A percentile compares a stretch with the other conserved stretches of the same genome.
phyloP scores from a whole-genome alignment of 306 rosid genomes.

The Prunus padus region DNA sequence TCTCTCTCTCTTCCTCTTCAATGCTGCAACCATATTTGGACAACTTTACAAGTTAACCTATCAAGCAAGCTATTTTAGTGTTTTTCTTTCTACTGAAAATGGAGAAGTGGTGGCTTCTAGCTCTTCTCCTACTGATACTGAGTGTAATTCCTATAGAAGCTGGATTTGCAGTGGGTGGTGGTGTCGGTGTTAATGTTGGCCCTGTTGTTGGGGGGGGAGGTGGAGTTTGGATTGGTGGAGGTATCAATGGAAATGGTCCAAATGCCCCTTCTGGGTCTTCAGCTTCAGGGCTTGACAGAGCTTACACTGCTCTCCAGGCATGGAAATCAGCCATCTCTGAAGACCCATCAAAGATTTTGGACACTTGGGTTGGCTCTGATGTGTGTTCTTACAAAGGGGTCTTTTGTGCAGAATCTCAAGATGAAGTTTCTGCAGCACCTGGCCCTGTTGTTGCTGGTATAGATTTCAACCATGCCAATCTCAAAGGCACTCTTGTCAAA shows the following conservation, averaged over 20 bases:
- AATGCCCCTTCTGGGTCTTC: conserved; percentile 42
- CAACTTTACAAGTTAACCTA: conserved; percentile 33
- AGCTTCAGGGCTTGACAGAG: conserved; percentile 41
- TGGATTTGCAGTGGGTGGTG: conserved; percentile 32
- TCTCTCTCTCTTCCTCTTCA: conserved; percentile 31
- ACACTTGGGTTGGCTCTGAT: conserved; percentile 68
- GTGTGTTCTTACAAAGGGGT: conserved; percentile 91
- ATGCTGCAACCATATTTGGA: conserved; percentile 46
- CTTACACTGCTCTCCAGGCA: conserved; percentile 76
- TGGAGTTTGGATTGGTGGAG: conserved; percentile 68
- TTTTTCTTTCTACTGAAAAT: conserved; percentile 43
- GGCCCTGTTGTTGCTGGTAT: conserved; percentile 62
- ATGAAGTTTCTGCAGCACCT: conserved; percentile 33
- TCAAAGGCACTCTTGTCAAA: conserved; percentile 69
- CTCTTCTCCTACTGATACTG: conserved; percentile 41
- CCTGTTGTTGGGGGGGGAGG: conserved; percentile 39
- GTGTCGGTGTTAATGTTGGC: conserved; percentile 26
- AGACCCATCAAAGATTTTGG: conserved; percentile 64
- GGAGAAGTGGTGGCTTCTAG: conserved; percentile 47
- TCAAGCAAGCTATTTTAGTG: conserved; percentile 19
- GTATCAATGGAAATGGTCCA: conserved; percentile 37
- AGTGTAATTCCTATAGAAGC: conserved; percentile 34
- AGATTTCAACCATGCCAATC: conserved; percentile 95
- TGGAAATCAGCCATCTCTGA: conserved; percentile 92
- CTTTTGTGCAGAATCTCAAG: conserved; percentile 59